Evolutionary conservation across 306 rosid species (phyloP), one percentile per base, ranked within the genome.

Genomic region (Pachyrhizus erosus): DNA sequence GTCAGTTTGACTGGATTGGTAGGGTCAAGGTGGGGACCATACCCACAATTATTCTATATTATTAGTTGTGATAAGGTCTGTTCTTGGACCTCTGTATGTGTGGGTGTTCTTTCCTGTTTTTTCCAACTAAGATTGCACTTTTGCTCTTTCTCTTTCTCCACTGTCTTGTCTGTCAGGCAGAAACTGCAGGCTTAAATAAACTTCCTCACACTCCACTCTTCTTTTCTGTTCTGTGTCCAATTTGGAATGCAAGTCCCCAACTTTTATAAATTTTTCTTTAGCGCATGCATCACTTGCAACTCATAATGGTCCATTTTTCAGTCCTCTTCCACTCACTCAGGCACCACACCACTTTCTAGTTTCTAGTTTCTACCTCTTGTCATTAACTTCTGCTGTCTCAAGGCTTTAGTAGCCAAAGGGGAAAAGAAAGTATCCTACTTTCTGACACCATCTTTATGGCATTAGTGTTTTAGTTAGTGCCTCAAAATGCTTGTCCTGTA

Each of bases 1-100:
- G 91, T 79, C 95, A 90, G 90, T 94, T 87, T 92, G 95, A 94
- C 97, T 84, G 86, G 65, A 78, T 73, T 82, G 80, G 23, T 75
- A 70, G 37, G 84, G 58, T 82, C 71, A 76, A 68, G 78, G 31
- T 52, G 84, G 93, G 92, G 89, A 71, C 94, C 89, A 77, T 14
- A 71, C 37, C 52, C 89, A 76, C 83, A 80, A 77, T 86, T 74
- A 84, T 79, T 87, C 87, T 80, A 80, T 78, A 84, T 81, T 77
- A 77, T 80, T 80, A 75, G 76, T 87, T 82, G 71, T 60, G 75
- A 80, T 85, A 75, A 85, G 77, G 84, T 26, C 52, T 51, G 43
- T 39, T 75, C 73, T 55, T 67, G 73, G 60, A 39, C 77, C 84
- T 79, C 86, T 78, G 45, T 72, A 66, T 69, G 77, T 69, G 77